These are phyloP conservation scores for Obba rivulosa DNA, from an alignment of 768 basidiomycete genomes.

Conservation along the genomic window DNA sequence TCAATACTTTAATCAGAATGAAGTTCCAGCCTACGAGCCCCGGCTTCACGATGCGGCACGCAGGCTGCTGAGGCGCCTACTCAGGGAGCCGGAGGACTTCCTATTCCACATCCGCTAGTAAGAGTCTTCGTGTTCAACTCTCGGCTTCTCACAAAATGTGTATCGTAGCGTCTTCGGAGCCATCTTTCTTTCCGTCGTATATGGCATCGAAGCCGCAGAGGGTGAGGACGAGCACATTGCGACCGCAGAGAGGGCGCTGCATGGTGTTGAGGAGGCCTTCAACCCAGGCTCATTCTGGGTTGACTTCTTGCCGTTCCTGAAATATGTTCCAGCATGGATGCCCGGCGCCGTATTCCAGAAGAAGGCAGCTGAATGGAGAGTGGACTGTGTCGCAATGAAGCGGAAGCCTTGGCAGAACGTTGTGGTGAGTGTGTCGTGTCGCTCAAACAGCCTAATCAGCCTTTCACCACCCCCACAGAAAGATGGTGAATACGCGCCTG, in stretches of 20 bases:
- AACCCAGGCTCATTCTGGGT: not conserved
- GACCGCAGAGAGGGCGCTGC: not conserved
- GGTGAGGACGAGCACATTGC: not conserved
- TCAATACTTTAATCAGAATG: slow-evolving; percentile 4
- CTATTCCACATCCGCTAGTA: slow-evolving; percentile 33
- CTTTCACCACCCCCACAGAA: too few relatives aligned
- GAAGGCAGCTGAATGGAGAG: slow-evolving; percentile 5
- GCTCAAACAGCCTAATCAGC: too few relatives aligned
- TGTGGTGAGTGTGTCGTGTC: too few relatives aligned
- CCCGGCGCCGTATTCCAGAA: slow-evolving; percentile 7
- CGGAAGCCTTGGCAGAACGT: too few relatives aligned
- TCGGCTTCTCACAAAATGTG: not conserved
- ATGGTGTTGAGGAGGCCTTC: not conserved
- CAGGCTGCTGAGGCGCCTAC: slow-evolving; percentile 26
- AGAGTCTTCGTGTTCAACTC: slow-evolving; percentile 8
- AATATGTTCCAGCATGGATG: slow-evolving; percentile 4
- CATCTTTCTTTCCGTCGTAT: too few relatives aligned
- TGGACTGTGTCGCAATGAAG: too few relatives aligned
- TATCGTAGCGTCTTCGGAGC: slow-evolving; percentile 27
- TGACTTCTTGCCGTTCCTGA: slow-evolving; percentile 4
- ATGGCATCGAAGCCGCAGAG: too few relatives aligned
- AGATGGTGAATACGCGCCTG: too few relatives aligned
- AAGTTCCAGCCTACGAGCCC: not conserved
- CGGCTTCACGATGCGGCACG: slow-evolving; percentile 10
- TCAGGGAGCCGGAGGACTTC: slow-evolving; percentile 34